Evolutionary conservation across 2,329 filamentous ascomycete genomes (phyloP).

Genomic region (Paraphaeosphaeria sporulosa): DNA sequence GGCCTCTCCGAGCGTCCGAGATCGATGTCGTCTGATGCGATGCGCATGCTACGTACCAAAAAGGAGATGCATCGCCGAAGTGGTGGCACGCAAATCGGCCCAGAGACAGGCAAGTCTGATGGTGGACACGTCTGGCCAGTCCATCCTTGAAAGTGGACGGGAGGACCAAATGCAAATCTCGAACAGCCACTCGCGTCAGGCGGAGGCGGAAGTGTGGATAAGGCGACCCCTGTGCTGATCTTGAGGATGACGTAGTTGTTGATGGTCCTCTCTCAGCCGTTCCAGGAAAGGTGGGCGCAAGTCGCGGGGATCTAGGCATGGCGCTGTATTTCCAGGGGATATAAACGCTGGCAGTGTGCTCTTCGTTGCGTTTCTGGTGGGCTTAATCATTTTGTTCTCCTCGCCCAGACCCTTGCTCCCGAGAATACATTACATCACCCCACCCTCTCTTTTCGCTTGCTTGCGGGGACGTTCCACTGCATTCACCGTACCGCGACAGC

Average conservation of each 20-base stretch:
- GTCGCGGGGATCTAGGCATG: neutral
- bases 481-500: slow-evolving; percentile 4
- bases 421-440: neutral
- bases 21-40: too few species aligned
- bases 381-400: neutral
- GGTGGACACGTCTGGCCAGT: too few species aligned
- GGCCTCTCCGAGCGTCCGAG: too few species aligned
- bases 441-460: neutral
- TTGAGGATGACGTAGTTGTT: slow-evolving; percentile 1
- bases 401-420: neutral
- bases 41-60: neutral
- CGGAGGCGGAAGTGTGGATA: neutral
- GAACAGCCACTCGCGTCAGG: slow-evolving; percentile 5
- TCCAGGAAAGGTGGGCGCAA: neutral
- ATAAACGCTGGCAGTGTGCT: neutral
- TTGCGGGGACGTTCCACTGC: slow-evolving; percentile 8
- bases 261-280: neutral
- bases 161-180: neutral
- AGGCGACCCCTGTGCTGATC: slow-evolving; percentile 8
- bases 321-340: neutral
- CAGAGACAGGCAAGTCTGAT: neutral
- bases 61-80: neutral
- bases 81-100: neutral
- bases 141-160: neutral
- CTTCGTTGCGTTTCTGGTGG: neutral